phyloP scores from a whole-genome alignment of 257 asterid species.

The Salvia splendens region DNA sequence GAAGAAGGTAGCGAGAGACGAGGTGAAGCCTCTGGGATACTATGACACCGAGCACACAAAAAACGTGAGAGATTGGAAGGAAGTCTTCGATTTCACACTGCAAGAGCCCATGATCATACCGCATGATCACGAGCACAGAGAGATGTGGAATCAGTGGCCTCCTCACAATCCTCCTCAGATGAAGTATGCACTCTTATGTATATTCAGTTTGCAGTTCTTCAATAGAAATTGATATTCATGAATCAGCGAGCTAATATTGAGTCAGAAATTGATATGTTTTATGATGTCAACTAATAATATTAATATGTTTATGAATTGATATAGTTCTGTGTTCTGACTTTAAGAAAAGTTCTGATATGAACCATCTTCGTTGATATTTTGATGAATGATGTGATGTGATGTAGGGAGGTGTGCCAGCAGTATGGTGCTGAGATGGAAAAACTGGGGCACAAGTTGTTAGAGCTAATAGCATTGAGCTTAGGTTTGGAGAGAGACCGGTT shows the following conservation, averaged over 20 bases:
- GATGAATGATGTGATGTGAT: slow-evolving; percentile 5
- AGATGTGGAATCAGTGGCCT: slow-evolving; percentile 52
- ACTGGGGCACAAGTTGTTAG: slow-evolving; percentile 44
- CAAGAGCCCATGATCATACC: slow-evolving; percentile 42
- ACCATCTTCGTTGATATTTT: too few species aligned
- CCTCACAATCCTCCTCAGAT: slow-evolving; percentile 36
- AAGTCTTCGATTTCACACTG: slow-evolving; percentile 53
- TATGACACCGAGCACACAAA: slow-evolving; percentile 62
- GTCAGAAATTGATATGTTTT: too few species aligned
- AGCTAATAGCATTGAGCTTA: slow-evolving; percentile 56
- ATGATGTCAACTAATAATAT: too few species aligned
- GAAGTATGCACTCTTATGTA: slow-evolving; percentile 33
- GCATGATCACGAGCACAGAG: slow-evolving; percentile 36
- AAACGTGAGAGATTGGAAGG: slow-evolving; percentile 72
- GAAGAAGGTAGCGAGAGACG: slow-evolving; percentile 49
- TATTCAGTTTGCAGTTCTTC: too few species aligned
- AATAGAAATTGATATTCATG: too few species aligned
- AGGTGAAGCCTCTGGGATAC: slow-evolving; percentile 49
- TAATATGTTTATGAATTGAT: too few species aligned
- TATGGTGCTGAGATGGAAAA: slow-evolving; percentile 48
- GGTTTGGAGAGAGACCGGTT: slow-evolving; percentile 46
- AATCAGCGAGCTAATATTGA: too few species aligned
- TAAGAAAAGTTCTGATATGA: too few species aligned
- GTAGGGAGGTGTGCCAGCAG: slow-evolving; percentile 45
- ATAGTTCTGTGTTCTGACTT: too few species aligned